These are phyloP conservation scores for Tetrahymena elliotti DNA, from an alignment of 73 alveolate species.

Conservation along the genomic window DNA sequence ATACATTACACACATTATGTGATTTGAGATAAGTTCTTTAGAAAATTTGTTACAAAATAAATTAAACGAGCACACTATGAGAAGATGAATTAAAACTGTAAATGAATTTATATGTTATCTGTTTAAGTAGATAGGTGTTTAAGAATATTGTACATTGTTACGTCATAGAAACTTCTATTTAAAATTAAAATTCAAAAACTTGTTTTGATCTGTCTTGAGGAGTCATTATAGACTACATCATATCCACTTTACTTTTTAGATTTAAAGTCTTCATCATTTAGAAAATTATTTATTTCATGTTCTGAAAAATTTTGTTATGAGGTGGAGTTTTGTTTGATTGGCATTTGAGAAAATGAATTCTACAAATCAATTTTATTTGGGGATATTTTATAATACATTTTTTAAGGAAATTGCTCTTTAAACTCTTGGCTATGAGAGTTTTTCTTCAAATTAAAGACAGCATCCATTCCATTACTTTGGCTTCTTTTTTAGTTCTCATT, in stretches of 20 bases:
- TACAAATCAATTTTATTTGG: neutral
- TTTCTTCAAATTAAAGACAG: neutral
- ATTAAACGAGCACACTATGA: too few species aligned
- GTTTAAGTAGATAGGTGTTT: too few species aligned
- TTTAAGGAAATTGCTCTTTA: neutral
- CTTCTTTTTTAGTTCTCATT: neutral
- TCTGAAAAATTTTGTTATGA: neutral
- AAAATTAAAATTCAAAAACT: too few species aligned
- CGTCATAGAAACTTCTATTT: too few species aligned
- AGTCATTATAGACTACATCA: neutral
- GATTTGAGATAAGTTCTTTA: too few species aligned
- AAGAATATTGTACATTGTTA: too few species aligned
- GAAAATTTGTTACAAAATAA: too few species aligned
- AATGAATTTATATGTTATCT: too few species aligned
- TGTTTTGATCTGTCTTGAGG: neutral
- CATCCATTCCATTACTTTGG: neutral
- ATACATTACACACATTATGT: too few species aligned
- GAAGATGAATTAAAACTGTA: too few species aligned
- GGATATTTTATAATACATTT: neutral
- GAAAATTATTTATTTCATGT: too few species aligned
- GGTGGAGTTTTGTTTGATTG: neutral
- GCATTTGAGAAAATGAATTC: neutral
- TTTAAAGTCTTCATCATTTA: neutral
- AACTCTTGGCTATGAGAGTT: neutral
- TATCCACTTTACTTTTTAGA: neutral